Percentiles rank a stretch among this genome's conserved stretches.
Conservation (phyloP, 352 stramenopile genomes). For the Thalassiosira mediterranea region DNA sequence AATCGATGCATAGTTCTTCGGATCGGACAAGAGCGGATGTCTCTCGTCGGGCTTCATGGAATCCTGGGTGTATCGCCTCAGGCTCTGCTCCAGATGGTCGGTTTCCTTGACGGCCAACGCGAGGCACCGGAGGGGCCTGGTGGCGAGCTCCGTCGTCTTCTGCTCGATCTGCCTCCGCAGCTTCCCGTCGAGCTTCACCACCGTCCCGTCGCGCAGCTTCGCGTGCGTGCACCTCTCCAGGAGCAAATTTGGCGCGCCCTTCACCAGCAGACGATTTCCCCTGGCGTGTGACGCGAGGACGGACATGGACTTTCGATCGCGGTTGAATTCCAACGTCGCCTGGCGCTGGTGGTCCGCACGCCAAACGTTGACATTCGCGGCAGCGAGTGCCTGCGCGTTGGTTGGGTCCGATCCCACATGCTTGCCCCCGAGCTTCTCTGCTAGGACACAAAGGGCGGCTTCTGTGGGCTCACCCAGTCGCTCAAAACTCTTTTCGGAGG, state of each 20-base stretch:
- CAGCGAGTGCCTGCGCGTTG: conserved; percentile 37
- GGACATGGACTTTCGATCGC: conserved; percentile 98
- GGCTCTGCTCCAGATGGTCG: conserved; percentile 85
- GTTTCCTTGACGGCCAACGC: conserved; percentile 94
- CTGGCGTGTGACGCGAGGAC: conserved; percentile 81
- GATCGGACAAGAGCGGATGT: conserved; percentile 80
- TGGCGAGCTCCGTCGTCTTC: conserved; percentile 91
- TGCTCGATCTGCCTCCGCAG: conserved; percentile 88
- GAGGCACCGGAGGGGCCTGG: conserved; percentile 93
- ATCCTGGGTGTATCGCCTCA: conserved; percentile 55
- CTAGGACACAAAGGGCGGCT: conserved; percentile 94
- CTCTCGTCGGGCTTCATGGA: conserved; percentile 43
- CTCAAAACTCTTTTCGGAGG: conserved; percentile 65
- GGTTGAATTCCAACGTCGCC: conserved; percentile 95
- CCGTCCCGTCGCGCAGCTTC: conserved; percentile 90
- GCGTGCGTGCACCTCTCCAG: conserved; percentile 94
- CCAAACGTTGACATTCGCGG: conserved; percentile 84
- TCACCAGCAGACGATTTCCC: conserved; percentile 96
- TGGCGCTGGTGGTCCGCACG: conserved; percentile 88
- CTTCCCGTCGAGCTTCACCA: conserved; percentile 90
- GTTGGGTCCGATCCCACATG: conserved; percentile 9
- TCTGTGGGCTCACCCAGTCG: conserved; percentile 95
- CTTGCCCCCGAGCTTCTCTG: conserved; percentile 94
- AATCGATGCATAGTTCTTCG: conserved; percentile 89
- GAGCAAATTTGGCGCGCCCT: conserved; percentile 97